Conservation (phyloP, 345 rosid species). For the Balakata baccata region DNA sequence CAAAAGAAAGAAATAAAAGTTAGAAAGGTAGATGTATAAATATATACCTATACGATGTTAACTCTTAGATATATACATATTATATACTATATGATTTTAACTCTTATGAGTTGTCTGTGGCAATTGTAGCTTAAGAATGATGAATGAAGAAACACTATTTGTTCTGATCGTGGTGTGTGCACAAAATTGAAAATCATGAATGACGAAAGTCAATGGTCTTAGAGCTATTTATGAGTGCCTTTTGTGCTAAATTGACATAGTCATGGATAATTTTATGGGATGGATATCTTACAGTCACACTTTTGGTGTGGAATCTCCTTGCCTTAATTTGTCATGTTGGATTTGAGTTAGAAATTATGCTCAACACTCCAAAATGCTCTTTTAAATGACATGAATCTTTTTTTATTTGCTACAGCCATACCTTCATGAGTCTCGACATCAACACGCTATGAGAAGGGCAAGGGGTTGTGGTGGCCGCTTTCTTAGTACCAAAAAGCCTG, state of each 20-base stretch:
- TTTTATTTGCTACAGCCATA: slow-evolving; percentile 49
- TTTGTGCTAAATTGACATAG: neutral
- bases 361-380: neutral
- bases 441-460: slow-evolving; percentile 67
- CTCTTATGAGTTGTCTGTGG: too few species aligned
- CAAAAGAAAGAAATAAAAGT: slow-evolving; percentile 52
- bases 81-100: too few species aligned
- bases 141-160: too few species aligned
- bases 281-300: neutral
- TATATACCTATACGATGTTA: neutral
- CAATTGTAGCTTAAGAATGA: neutral
- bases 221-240: neutral
- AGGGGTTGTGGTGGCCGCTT: slow-evolving; percentile 77
- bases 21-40: slow-evolving; percentile 46
- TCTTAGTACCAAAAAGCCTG: slow-evolving; percentile 48
- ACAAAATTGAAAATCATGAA: neutral
- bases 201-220: neutral
- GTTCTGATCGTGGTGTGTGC: neutral
- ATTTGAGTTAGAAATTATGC: neutral
- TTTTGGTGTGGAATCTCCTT: neutral
- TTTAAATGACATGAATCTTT: neutral
- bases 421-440: slow-evolving; percentile 79
- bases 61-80: too few species aligned
- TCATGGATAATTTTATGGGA: neutral
- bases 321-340: neutral